phyloP scores from a whole-genome alignment of 257 asterid species.

The Gentiana macrophylla region DNA sequence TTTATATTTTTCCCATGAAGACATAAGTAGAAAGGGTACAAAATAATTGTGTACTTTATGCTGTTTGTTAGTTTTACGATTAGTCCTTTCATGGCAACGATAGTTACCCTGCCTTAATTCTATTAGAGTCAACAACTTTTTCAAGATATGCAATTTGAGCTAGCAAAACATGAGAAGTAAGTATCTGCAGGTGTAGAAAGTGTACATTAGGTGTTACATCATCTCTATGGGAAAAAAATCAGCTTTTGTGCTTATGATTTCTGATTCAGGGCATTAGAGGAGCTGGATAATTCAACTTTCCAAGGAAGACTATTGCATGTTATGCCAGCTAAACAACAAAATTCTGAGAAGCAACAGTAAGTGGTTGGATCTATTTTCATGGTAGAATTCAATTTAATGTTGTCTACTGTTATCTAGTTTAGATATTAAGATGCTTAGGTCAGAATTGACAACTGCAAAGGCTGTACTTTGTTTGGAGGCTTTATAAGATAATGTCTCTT shows the following conservation, averaged over 20 bases:
- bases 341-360: slow-evolving; percentile 39
- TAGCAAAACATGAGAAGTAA: not conserved
- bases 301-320: slow-evolving; percentile 94
- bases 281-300: slow-evolving; percentile 69
- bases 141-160: not conserved
- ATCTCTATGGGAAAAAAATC: not conserved
- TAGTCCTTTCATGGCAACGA: too few species aligned
- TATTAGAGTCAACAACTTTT: not conserved
- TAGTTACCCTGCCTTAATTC: too few species aligned
- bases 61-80: too few species aligned
- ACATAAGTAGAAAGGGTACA: too few species aligned
- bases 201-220: not conserved
- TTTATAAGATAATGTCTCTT: too few species aligned
- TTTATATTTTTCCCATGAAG: too few species aligned
- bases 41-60: too few species aligned
- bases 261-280: slow-evolving; percentile 60
- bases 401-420: too few species aligned
- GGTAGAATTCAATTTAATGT: not conserved
- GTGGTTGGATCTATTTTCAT: slow-evolving; percentile 3
- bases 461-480: too few species aligned
- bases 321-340: slow-evolving; percentile 70
- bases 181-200: not conserved
- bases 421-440: not conserved
- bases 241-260: not conserved
- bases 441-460: too few species aligned